A percentile compares a stretch with the other conserved stretches of the same genome.
Conservation (phyloP, 2,329 filamentous ascomycete genomes). For the Fonsecaea monophora region DNA sequence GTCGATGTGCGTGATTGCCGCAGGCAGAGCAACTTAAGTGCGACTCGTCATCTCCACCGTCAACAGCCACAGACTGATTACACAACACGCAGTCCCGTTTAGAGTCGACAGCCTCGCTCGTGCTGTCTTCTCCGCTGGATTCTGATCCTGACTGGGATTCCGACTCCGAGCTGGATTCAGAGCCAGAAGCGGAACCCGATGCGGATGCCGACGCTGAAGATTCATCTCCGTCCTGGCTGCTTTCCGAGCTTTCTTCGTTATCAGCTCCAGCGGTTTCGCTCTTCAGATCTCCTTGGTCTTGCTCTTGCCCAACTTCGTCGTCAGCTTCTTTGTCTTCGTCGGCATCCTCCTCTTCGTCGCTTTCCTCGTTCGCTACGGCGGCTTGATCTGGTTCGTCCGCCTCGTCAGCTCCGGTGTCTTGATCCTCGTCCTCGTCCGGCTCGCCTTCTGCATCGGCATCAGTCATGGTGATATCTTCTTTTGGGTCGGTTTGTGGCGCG, state of each 20-base stretch:
- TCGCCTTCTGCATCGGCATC: conserved; percentile 28
- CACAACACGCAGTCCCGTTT: conserved; percentile 69
- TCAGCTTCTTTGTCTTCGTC: conserved; percentile 2
- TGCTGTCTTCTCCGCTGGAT: conserved; percentile 28
- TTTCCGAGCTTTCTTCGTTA: conserved; percentile 20
- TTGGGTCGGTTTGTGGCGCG: conserved; percentile 9
- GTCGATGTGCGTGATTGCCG: conserved; percentile 84
- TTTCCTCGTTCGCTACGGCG: conserved; percentile 54
- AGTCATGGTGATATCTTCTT: conserved; percentile 27
- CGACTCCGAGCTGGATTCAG: conserved; percentile 15
- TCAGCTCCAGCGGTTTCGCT: conserved; percentile 41
- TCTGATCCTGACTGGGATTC: conserved; percentile 23
- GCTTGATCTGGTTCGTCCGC: conserved; percentile 44
- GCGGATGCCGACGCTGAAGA: conserved; percentile 18
- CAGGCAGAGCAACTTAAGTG: conserved; percentile 79
- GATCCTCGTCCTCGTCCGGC: conserved; percentile 16
- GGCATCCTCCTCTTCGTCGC: conserved; percentile 41
- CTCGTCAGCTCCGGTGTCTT: conserved; percentile 17
- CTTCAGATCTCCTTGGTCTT: conserved; percentile 54
- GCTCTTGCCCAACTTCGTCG: conserved; percentile 40
- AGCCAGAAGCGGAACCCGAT: conserved; percentile 2
- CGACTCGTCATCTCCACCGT: conserved; percentile 77
- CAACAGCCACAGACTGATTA: conserved; percentile 70
- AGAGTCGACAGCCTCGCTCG: conserved; percentile 30
- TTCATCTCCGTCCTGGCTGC: conserved; percentile 15